Evolutionary conservation across 1,284 basidiomycete genomes (phyloP), one percentile per base, ranked within the genome.

Genomic region (Pseudozyma flocculosa): DNA sequence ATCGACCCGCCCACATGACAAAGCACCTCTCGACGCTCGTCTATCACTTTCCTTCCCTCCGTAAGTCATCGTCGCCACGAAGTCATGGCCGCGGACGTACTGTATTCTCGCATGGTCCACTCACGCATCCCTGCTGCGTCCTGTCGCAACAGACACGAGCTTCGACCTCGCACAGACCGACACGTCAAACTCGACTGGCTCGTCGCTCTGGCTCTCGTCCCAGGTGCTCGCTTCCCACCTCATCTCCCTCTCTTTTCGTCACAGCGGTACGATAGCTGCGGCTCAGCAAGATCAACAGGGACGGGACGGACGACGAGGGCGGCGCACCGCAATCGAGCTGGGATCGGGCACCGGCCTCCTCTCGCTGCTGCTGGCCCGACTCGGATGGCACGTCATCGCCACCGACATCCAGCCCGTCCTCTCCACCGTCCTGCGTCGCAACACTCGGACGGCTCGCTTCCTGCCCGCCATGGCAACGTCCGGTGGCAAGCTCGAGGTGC

Each of bases 331-430:
- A 37, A 49, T 68, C 19, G 64, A 68, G 42, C 40, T 68, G 18
- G 64, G 64, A 9, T 68, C 53, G 0, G 54, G 50, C 4, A 57
- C 49, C 44, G 77, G 77, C 0, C 59, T 78, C 3, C 51, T 75
- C 7, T 61, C 73, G 17, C 85, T 94, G 40, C 83, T 84, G 11
- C 81, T 92, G 54, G 81, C 84, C 37, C 82, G 84, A 18, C 80
- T 87, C 32, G 88, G 88, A 48, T 92, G 86, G 82, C 82, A 87
- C 52, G 86, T 90, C 36, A 80, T 88, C 19, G 85, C 89, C 2
- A 92, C 90, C 2, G 92, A 95, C 78, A 84, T 88, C 14, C 80
- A 82, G 19, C 82, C 84, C 47, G 86, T 92, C 45, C 84, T 90
- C 45, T 74, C 82, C 30, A 79, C 84, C 19, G 86, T 92, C 15